Conservation (phyloP, 495 filamentous ascomycete species). For the Coniosporium apollinis region DNA sequence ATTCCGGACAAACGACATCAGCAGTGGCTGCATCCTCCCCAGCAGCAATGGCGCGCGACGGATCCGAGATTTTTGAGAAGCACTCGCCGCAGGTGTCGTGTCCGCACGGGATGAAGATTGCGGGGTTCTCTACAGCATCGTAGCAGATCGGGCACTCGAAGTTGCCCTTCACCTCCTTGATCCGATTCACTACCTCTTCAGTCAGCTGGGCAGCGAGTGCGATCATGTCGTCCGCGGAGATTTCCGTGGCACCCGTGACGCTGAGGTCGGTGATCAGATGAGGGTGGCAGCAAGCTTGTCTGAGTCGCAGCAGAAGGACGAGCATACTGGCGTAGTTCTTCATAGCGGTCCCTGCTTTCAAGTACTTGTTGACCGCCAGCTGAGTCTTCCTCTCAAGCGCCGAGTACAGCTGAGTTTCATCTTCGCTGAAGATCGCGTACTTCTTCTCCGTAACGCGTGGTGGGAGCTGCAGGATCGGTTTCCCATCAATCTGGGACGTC, state of each 20-base stretch:
- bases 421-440: slow-evolving; percentile 55
- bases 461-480: slow-evolving; percentile 64
- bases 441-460: slow-evolving; percentile 46
- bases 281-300: slow-evolving; percentile 89
- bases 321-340: slow-evolving; percentile 74
- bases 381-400: slow-evolving; percentile 51
- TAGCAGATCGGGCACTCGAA: slow-evolving; percentile 66
- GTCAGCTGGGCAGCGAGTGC: slow-evolving; percentile 48
- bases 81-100: slow-evolving; percentile 70
- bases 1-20: slow-evolving; percentile 56
- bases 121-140: slow-evolving; percentile 55
- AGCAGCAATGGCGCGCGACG: slow-evolving; percentile 32
- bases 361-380: slow-evolving; percentile 59
- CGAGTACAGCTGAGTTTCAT: slow-evolving; percentile 55
- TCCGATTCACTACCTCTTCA: slow-evolving; percentile 43
- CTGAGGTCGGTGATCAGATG: slow-evolving; percentile 71
- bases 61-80: slow-evolving; percentile 55
- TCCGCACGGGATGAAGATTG: slow-evolving; percentile 73
- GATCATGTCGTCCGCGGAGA: slow-evolving; percentile 39
- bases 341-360: slow-evolving; percentile 52
- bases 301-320: slow-evolving; percentile 68
- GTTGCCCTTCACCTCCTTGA: slow-evolving; percentile 39
- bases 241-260: slow-evolving; percentile 26
- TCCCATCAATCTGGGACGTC: slow-evolving; percentile 64
- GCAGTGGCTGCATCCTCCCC: slow-evolving; percentile 37